Conservation (phyloP, 345 rosid species). For the Euphorbia pulcherrima region DNA sequence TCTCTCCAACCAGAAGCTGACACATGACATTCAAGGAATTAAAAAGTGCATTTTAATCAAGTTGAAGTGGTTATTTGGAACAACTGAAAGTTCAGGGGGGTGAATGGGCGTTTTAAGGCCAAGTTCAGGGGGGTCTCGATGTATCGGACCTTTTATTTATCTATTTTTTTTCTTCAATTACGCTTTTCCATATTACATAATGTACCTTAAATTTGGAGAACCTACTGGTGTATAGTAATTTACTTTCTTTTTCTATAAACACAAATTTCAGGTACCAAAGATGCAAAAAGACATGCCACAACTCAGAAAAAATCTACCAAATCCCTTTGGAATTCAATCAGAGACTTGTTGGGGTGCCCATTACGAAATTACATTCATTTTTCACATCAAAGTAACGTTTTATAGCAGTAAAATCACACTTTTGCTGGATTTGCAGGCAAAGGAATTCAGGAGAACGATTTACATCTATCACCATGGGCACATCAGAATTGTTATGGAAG, state of each 20-base stretch:
- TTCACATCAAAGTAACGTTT: not conserved
- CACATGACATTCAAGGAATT: no score
- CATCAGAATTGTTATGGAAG: slow-evolving; percentile 28
- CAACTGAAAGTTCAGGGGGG: no score
- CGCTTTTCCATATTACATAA: not conserved
- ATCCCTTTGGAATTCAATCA: slow-evolving; percentile 41
- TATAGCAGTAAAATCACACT: not conserved
- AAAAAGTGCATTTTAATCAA: no score
- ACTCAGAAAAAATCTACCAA: slow-evolving; percentile 18
- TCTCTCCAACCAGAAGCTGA: no score
- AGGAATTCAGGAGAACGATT: slow-evolving; percentile 51
- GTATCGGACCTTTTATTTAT: not conserved
- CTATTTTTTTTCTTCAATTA: not conserved
- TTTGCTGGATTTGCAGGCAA: slow-evolving; percentile 35
- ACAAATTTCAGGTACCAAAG: slow-evolving; percentile 20
- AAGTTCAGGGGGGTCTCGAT: no score
- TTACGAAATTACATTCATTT: not conserved
- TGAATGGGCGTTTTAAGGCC: no score
- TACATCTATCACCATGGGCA: slow-evolving; percentile 45
- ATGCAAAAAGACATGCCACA: slow-evolving; percentile 21
- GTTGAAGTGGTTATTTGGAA: no score
- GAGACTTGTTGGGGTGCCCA: slow-evolving; percentile 42
- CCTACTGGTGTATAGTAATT: not conserved
- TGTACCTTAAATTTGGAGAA: not conserved
- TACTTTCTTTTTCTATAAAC: not conserved